Evolutionary conservation across 106 monocot species (phyloP).

Genomic region (Dendrobium catenatum): DNA sequence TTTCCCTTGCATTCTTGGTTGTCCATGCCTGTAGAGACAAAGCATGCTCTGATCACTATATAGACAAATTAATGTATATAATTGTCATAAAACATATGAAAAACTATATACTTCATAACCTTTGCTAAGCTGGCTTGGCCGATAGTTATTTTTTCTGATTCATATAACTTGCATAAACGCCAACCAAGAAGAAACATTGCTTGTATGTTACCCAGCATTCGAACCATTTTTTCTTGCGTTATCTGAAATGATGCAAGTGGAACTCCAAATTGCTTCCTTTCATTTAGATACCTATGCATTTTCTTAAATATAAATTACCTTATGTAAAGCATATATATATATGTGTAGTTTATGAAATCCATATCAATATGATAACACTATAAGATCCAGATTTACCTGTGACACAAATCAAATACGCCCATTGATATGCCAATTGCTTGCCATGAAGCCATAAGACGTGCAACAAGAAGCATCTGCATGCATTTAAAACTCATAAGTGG

Average conservation of each 20-base stretch:
- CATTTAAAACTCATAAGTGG: neutral
- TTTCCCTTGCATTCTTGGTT: neutral
- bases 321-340: neutral
- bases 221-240: constrained; percentile 85
- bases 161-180: constrained; percentile 55
- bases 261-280: constrained; percentile 79
- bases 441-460: constrained; percentile 53
- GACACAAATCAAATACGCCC: constrained; percentile 49
- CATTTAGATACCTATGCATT: constrained; percentile 32
- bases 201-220: constrained; percentile 82
- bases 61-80: too few species aligned
- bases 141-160: constrained; percentile 91
- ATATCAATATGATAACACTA: neutral
- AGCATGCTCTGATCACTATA: too few species aligned
- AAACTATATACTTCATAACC: constrained; percentile 7
- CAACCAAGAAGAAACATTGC: constrained; percentile 50
- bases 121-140: constrained; percentile 52
- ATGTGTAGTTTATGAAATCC: neutral
- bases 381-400: constrained; percentile 17
- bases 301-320: neutral
- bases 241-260: constrained; percentile 84
- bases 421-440: constrained; percentile 51
- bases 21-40: neutral
- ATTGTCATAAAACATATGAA: too few species aligned
- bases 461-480: constrained; percentile 36